Percentiles rank a stretch among this genome's conserved stretches.
Evolutionary conservation across 495 filamentous ascomycete species (phyloP).

Genomic region (Tuber indicum): DNA sequence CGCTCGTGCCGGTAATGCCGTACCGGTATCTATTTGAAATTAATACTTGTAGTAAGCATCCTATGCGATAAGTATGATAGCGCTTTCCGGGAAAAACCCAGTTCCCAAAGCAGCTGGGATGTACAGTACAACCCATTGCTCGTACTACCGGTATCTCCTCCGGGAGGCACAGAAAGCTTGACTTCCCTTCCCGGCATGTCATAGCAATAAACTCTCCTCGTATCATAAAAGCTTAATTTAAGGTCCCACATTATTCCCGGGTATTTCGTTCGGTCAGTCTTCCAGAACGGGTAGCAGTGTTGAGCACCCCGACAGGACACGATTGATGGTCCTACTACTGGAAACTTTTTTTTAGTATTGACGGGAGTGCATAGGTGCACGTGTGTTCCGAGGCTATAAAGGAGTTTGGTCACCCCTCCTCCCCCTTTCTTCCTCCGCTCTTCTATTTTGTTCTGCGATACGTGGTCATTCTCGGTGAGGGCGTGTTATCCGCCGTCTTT

Average conservation of each 20-base stretch:
- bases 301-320: neutral
- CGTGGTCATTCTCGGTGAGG: neutral
- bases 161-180: too few species aligned
- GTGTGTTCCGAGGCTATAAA: neutral
- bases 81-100: too few species aligned
- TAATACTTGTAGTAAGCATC: too few species aligned
- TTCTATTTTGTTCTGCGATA: neutral
- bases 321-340: too few species aligned
- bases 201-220: too few species aligned
- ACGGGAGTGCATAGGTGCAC: neutral
- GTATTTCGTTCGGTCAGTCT: neutral
- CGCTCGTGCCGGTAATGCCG: too few species aligned
- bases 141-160: too few species aligned
- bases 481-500: neutral
- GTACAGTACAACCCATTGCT: too few species aligned
- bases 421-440: neutral
- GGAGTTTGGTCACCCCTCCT: neutral
- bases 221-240: neutral
- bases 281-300: neutral
- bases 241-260: neutral
- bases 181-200: too few species aligned
- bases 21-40: too few species aligned
- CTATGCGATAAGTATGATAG: too few species aligned
- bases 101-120: too few species aligned
- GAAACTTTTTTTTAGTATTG: neutral